Conservation (phyloP, 2,329 filamentous ascomycete species). For the Neodidymelliopsis sp. region DNA sequence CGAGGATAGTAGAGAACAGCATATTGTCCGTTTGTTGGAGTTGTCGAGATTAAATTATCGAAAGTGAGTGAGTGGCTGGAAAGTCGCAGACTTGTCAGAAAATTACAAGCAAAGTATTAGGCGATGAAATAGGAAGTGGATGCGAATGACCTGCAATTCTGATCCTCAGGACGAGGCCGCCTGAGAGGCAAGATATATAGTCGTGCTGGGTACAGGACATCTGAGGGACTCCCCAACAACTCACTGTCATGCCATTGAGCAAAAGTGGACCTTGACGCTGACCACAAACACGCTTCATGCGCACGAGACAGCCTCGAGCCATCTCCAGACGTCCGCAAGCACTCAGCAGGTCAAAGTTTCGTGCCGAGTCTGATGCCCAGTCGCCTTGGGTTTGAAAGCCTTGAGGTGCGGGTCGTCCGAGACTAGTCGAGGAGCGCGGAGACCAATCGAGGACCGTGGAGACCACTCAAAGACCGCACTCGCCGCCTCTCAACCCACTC, state of each 20-base stretch:
- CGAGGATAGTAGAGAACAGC: slow-evolving; percentile 32
- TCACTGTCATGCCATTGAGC: background rate
- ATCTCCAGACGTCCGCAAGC: slow-evolving; percentile 5
- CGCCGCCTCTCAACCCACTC: background rate
- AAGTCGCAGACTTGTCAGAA: slow-evolving; percentile 13
- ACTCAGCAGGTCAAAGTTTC: slow-evolving; percentile 4
- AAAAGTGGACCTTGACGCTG: slow-evolving; percentile 17
- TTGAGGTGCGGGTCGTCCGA: background rate
- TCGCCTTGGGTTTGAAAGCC: slow-evolving; percentile 14
- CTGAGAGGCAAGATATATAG: slow-evolving; percentile 19
- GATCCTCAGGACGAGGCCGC: slow-evolving; percentile 17
- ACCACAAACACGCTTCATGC: slow-evolving; percentile 15
- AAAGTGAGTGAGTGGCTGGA: slow-evolving; percentile 6
- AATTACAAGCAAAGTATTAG: slow-evolving; percentile 9
- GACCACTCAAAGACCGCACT: slow-evolving; percentile 1
- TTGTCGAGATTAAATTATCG: slow-evolving; percentile 5
- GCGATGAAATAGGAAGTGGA: slow-evolving; percentile 10
- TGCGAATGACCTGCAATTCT: slow-evolving; percentile 27
- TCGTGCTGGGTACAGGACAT: background rate
- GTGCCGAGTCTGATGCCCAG: slow-evolving; percentile 18
- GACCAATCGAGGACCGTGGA: background rate
- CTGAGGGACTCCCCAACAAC: background rate
- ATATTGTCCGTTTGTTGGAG: slow-evolving; percentile 23
- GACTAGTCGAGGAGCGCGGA: background rate
- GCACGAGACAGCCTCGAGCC: slow-evolving; percentile 7